These are phyloP conservation scores for Apiospora malaysiana DNA, from an alignment of 2,329 filamentous ascomycete species.

Conservation along the genomic window DNA sequence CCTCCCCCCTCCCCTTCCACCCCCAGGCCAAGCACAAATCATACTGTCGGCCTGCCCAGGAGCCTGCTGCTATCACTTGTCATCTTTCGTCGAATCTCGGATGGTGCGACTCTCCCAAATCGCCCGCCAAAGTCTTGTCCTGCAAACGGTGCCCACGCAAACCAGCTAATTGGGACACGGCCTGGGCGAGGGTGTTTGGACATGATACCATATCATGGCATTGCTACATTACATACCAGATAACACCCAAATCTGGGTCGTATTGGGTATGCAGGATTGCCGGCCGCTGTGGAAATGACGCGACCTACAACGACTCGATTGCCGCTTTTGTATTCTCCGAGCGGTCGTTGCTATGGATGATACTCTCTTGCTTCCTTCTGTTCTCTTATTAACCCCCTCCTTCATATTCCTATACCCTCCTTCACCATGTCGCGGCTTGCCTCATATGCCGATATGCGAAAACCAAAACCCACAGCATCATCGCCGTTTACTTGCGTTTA, in stretches of 20 bases:
- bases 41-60: not conserved
- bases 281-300: conserved; percentile 11
- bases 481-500: not conserved
- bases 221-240: not conserved
- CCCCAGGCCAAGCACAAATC: not conserved
- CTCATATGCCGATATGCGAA: conserved; percentile 13
- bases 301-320: not conserved
- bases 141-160: not conserved
- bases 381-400: not conserved
- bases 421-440: not conserved
- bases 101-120: not conserved
- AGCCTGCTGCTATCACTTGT: conserved; percentile 4
- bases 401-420: not conserved
- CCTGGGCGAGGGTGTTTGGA: not conserved
- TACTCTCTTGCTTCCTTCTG: not conserved
- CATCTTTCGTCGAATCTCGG: conserved; percentile 1
- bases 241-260: not conserved
- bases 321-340: conserved; percentile 9
- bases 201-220: not conserved
- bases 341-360: not conserved
- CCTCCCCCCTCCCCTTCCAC: not conserved
- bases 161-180: not conserved
- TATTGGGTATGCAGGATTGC: not conserved
- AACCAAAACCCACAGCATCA: not conserved
- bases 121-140: not conserved